phyloP scores from a whole-genome alignment of 1,284 basidiomycete species.

The Acaromyces ingoldii region DNA sequence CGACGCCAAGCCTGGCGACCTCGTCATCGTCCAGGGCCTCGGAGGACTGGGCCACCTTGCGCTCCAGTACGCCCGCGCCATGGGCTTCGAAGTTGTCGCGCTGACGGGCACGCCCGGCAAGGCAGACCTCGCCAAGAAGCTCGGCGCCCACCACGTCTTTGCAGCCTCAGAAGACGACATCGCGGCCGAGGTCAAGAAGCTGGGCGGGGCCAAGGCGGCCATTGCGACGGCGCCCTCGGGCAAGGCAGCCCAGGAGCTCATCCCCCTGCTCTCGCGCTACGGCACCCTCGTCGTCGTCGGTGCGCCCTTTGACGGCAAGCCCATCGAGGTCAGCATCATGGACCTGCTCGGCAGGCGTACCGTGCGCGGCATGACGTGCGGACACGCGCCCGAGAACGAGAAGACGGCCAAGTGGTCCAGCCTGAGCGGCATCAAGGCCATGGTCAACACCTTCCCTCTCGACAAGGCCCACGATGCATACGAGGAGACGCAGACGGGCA shows the following conservation, averaged over 20 bases:
- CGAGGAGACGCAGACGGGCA: constrained; percentile 46
- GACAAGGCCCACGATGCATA: constrained; percentile 52
- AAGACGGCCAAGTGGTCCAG: constrained; percentile 49
- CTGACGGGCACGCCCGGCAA: constrained; percentile 49
- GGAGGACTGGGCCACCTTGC: constrained; percentile 54
- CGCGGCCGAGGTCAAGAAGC: constrained; percentile 50
- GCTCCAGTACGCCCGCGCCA: constrained; percentile 48
- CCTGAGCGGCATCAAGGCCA: constrained; percentile 46
- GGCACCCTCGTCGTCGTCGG: constrained; percentile 50
- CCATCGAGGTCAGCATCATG: constrained; percentile 28
- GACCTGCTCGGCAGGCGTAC: constrained; percentile 51
- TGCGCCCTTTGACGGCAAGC: constrained; percentile 18
- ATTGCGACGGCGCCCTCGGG: constrained; percentile 51
- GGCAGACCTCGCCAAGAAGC: constrained; percentile 48
- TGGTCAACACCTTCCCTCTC: constrained; percentile 51
- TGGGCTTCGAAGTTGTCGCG: constrained; percentile 52
- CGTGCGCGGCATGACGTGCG: constrained; percentile 53
- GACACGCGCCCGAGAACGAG: constrained; percentile 44
- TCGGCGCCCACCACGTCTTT: constrained; percentile 53
- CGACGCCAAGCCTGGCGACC: constrained; percentile 40
- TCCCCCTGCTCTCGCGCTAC: constrained; percentile 48
- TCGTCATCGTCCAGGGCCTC: constrained; percentile 53
- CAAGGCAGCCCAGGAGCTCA: constrained; percentile 44
- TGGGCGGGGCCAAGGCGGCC: constrained; percentile 53
- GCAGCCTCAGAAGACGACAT: constrained; percentile 36